Percentiles rank a stretch among this genome's conserved stretches.
phyloP scores from a whole-genome alignment of 1,284 basidiomycete genomes.

The Anthracocystis walkeri region DNA sequence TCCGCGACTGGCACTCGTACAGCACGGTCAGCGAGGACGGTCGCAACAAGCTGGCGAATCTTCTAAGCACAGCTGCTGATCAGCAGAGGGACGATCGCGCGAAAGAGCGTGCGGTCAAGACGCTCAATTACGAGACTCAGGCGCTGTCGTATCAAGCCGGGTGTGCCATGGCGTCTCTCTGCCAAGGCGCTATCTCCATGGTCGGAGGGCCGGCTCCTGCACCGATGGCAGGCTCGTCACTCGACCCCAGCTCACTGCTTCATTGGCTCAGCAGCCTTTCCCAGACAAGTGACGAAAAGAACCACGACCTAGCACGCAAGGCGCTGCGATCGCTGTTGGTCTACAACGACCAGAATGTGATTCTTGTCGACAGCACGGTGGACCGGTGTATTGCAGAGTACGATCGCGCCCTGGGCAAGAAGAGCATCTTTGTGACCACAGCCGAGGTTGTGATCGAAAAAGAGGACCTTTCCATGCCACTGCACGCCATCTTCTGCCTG shows the following conservation, averaged over 20 bases:
- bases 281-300: conserved; percentile 65
- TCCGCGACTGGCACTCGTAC: conserved; percentile 93
- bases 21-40: conserved; percentile 81
- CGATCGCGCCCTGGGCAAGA: conserved; percentile 70
- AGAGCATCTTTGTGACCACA: conserved; percentile 82
- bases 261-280: conserved; percentile 72
- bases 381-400: conserved; percentile 78
- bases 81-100: conserved; percentile 71
- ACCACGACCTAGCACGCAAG: conserved; percentile 73
- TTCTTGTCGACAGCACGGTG: conserved; percentile 79
- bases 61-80: conserved; percentile 79
- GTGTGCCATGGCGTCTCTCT: conserved; percentile 80
- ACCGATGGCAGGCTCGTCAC: conserved; percentile 77
- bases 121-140: conserved; percentile 75
- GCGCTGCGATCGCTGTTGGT: conserved; percentile 80
- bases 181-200: conserved; percentile 54
- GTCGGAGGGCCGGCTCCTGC: conserved; percentile 82
- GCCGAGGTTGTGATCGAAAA: conserved; percentile 78
- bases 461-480: conserved; percentile 76
- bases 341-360: conserved; percentile 75
- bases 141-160: conserved; percentile 79
- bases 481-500: conserved; percentile 82
- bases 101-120: conserved; percentile 57
- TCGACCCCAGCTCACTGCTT: conserved; percentile 71
- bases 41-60: conserved; percentile 79